Evolutionary conservation across 345 rosid species (phyloP), one percentile per base, ranked within the genome.

Genomic region (Pugionium dolabratum): DNA sequence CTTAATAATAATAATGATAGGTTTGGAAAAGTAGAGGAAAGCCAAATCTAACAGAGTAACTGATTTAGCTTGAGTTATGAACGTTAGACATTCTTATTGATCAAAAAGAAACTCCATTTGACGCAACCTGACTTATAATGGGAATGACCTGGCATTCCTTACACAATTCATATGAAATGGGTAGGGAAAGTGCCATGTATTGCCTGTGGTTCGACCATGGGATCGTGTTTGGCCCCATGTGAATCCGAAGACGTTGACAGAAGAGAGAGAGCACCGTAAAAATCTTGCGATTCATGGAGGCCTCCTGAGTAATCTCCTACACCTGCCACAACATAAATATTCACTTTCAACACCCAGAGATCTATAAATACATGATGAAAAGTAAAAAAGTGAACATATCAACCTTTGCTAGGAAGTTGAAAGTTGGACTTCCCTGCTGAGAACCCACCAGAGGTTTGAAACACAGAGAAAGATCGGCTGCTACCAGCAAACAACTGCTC

Each of bases 241-340:
- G 82, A 73, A 51, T 78, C 80, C 78, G 83, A 76, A 67, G 82
- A 80, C 34, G 80, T 90, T 94, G 99, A 94, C 99, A 94, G 96
- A 94, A 94, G 97, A 94, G 96, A 94, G 99, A 88, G 99, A 94
- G 96, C 99, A 88, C 88, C 79, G 53, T 84, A 87, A 75, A 80
- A 53, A 60, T 86, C 91, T 72, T 78, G 96, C 9, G 96, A 49
- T 18, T 74, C 76, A 66, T 79, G 87, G 80, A 75, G 80, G 66
- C 73, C 80, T 60, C 81, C 67, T 49, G 78, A 64, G 35, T 83
- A 76, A 75, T 79, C 89, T 67, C 81, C 88, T 18, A 76, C 67
- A 73, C 82, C 97, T 92, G 79, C 64, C 69, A 66, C 52, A 47
- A 49, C 27, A 41, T 34, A 11, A 34, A n/a, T n/a, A n/a, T n/a